These are phyloP conservation scores for Mentha longifolia DNA, from an alignment of 257 asterid genomes.

Conservation along the genomic window DNA sequence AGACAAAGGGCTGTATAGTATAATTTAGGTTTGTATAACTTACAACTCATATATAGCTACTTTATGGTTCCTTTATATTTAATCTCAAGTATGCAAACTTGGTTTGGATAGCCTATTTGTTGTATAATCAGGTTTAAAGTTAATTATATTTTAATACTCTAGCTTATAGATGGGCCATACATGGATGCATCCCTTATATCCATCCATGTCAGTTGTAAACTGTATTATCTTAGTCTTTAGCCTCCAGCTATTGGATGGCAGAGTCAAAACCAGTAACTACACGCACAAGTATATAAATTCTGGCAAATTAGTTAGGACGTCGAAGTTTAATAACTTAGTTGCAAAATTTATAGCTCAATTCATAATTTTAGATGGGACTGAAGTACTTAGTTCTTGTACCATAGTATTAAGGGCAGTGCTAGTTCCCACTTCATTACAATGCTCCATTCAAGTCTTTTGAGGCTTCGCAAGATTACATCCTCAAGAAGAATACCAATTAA, in stretches of 20 bases:
- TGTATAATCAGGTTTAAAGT: background rate
- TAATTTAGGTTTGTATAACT: slow-evolving; percentile 12
- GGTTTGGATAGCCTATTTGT: slow-evolving; percentile 9
- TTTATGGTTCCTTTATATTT: background rate
- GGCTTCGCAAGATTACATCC: slow-evolving; percentile 23
- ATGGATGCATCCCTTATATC: background rate
- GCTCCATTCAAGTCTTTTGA: background rate
- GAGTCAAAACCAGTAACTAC: slow-evolving; percentile 1
- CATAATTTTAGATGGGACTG: background rate
- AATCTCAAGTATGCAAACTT: slow-evolving; percentile 9
- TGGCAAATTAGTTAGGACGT: slow-evolving; percentile 3
- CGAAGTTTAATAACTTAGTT: slow-evolving; percentile 2
- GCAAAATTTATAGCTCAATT: background rate
- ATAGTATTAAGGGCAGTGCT: slow-evolving; percentile 8
- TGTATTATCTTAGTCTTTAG: slow-evolving; percentile 15
- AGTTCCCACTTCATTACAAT: background rate
- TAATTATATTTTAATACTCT: background rate
- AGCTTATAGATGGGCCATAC: background rate
- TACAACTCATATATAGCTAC: slow-evolving; percentile 5
- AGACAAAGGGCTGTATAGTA: background rate
- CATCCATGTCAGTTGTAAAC: slow-evolving; percentile 6
- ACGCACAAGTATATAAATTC: background rate
- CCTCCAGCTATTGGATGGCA: slow-evolving; percentile 12
- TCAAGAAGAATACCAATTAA: slow-evolving; percentile 1
- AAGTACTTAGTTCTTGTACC: slow-evolving; percentile 26